Base-by-base conservation (phyloP, 257 asterid species). In the Fraxinus americana region DNA sequence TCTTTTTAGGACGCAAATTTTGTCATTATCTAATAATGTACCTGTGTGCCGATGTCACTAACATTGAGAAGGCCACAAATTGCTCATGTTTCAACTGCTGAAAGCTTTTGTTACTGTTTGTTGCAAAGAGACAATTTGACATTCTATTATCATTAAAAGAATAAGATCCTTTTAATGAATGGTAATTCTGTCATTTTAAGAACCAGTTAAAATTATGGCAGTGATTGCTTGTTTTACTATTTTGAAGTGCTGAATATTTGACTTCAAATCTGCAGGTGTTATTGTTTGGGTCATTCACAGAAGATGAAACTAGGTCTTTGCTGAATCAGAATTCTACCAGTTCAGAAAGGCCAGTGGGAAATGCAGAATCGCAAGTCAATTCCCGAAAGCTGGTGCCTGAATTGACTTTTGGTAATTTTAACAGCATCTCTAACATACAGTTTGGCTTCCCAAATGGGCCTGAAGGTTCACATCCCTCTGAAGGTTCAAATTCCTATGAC, bases 241-340 rank as follows among this genome's bases (percentile, higher is more conserved):
- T 23, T 72, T 72, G 23, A 38, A 38, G 54, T 61, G 71, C 78
- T 77, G 66, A 83, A 52, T 72, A 5, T 79, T 68, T 65, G 78
- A 8, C 73, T 73, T 83, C 68, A 17, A 19, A 29, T 43, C 54
- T 82, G 70, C 73, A 95, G 99, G 87, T 90, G 80, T 70, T 95
- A 27, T 71, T 95, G 75, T 95, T 95, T 85, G 99, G 99, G 78
- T 95, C 99, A 70, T 95, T 95, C 87, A 85, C 92, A 3, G 97
- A 89, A 90, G 94, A 90, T 70, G 99, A 94, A 89, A 86, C 94
- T 73, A 86, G 78, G 77, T 82, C 94, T 17, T 86, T 74, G 85
- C 84, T 89, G 78, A 79, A 75, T 67, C 78, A 82, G 75, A 76
- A 83, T 45, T 80, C 90, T 75, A 70, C 43, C 23, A 74, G 41